phyloP scores from a whole-genome alignment of 139 green algal genomes.

The Ettlia oleoabundans region DNA sequence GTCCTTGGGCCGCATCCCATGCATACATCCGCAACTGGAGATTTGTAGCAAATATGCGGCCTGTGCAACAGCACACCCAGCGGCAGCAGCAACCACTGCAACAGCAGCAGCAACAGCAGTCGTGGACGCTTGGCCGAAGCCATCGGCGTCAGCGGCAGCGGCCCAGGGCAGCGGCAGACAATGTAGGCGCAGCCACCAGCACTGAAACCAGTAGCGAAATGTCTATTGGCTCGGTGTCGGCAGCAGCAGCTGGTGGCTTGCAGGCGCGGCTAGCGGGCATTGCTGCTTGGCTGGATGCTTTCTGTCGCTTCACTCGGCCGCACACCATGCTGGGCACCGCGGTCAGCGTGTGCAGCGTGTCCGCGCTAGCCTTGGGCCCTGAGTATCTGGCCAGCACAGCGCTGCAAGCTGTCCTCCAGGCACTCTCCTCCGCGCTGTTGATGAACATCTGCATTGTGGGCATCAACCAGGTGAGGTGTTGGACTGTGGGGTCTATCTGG shows the following conservation, averaged over 20 bases:
- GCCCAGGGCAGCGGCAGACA: not conserved
- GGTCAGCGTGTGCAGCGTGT: slow-evolving; percentile 83
- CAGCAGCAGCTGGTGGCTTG: not conserved
- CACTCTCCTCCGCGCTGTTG: slow-evolving; percentile 83
- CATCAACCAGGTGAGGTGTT: slow-evolving; percentile 56
- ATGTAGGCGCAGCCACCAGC: not conserved
- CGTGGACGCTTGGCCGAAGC: not conserved
- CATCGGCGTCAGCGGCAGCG: not conserved
- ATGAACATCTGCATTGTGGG: slow-evolving; percentile 97
- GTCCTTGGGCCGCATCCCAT: too few species aligned
- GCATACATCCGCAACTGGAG: too few species aligned
- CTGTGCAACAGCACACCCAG: not conserved
- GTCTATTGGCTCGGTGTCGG: not conserved
- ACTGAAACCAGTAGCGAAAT: not conserved
- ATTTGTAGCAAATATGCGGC: too few species aligned
- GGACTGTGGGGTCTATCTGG: not conserved
- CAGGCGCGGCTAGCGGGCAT: not conserved
- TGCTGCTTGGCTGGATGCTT: slow-evolving; percentile 6
- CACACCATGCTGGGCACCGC: slow-evolving; percentile 94
- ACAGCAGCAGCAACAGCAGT: not conserved
- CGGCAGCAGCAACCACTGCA: slow-evolving; percentile 4
- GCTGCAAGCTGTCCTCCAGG: slow-evolving; percentile 33
- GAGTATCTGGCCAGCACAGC: not conserved
- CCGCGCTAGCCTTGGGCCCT: slow-evolving; percentile 69
- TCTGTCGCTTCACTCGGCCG: slow-evolving; percentile 79